Evolutionary conservation across 1,284 basidiomycete genomes (phyloP).

Genomic region (Heterobasidion parviporum): DNA sequence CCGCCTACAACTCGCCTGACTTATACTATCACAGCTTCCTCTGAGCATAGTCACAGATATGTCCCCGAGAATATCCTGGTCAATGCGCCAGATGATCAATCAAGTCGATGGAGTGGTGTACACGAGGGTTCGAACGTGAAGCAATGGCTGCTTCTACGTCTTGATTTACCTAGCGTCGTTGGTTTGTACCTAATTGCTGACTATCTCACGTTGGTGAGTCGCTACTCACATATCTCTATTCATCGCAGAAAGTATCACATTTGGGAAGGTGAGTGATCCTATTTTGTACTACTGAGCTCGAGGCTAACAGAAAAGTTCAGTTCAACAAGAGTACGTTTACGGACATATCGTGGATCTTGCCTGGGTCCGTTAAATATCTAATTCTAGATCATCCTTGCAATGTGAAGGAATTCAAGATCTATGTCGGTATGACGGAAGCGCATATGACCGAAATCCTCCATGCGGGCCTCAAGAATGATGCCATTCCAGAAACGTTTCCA

Average conservation of each 20-base stretch:
- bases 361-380: background rate
- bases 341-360: background rate
- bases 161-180: conserved; percentile 50
- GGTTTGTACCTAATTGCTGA: conserved; percentile 39
- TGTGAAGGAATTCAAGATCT: conserved; percentile 72
- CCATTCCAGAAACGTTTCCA: conserved; percentile 51
- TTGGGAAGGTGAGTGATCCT: conserved; percentile 57
- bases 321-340: conserved; percentile 43
- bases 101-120: conserved; percentile 66
- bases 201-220: background rate
- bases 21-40: conserved; percentile 53
- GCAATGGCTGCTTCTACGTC: conserved; percentile 64
- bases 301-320: conserved; percentile 21
- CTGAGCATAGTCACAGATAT: conserved; percentile 64
- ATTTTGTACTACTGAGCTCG: background rate
- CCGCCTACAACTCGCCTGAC: conserved; percentile 6
- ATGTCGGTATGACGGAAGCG: conserved; percentile 53
- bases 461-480: conserved; percentile 56
- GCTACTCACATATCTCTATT: conserved; percentile 1
- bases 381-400: conserved; percentile 67
- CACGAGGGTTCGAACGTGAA: conserved; percentile 43
- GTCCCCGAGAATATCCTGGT: conserved; percentile 58
- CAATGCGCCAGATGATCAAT: conserved; percentile 54
- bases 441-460: conserved; percentile 59
- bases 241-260: conserved; percentile 55